These are phyloP conservation scores for Phialocephala subalpina DNA, from an alignment of 2,329 filamentous ascomycete genomes.

Conservation along the genomic window DNA sequence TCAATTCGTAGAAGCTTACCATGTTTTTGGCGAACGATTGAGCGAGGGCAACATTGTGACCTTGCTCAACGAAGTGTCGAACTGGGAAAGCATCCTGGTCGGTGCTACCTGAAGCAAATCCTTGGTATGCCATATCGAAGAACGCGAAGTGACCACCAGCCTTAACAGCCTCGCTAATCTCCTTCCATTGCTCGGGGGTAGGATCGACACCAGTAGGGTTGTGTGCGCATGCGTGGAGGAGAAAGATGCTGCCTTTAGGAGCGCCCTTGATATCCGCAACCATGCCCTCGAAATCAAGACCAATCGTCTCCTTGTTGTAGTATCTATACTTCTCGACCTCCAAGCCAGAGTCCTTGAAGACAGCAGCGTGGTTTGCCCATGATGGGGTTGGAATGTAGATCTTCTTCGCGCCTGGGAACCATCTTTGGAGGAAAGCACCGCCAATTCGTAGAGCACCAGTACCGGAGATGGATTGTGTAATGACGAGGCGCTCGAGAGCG, in stretches of 20 bases:
- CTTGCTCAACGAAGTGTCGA: slow-evolving; percentile 91
- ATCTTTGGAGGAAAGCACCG: slow-evolving; percentile 89
- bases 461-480: slow-evolving; percentile 98
- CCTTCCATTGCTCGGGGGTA: slow-evolving; percentile 88
- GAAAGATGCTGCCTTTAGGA: slow-evolving; percentile 85
- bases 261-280: slow-evolving; percentile 89
- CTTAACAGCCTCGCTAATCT: slow-evolving; percentile 89
- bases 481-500: slow-evolving; percentile 81
- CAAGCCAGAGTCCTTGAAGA: slow-evolving; percentile 93
- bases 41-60: slow-evolving; percentile 85
- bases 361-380: slow-evolving; percentile 97
- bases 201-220: slow-evolving; percentile 98
- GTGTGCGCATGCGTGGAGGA: slow-evolving; percentile 97
- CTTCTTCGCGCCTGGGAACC: slow-evolving; percentile 90
- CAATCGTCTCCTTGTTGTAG: slow-evolving; percentile 99
- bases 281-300: slow-evolving; percentile 96
- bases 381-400: slow-evolving; percentile 97
- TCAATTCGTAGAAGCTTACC: slow-evolving; percentile 57
- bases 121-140: slow-evolving; percentile 99
- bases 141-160: slow-evolving; percentile 89
- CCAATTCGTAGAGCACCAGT: slow-evolving; percentile 96
- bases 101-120: slow-evolving; percentile 92
- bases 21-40: slow-evolving; percentile 99
- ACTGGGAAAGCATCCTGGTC: slow-evolving; percentile 94
- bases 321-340: slow-evolving; percentile 96